A percentile compares a stretch with the other conserved stretches of the same genome.
Conservation (phyloP, 1,284 basidiomycete species). For the Cutaneotrichosporon dermatis region DNA sequence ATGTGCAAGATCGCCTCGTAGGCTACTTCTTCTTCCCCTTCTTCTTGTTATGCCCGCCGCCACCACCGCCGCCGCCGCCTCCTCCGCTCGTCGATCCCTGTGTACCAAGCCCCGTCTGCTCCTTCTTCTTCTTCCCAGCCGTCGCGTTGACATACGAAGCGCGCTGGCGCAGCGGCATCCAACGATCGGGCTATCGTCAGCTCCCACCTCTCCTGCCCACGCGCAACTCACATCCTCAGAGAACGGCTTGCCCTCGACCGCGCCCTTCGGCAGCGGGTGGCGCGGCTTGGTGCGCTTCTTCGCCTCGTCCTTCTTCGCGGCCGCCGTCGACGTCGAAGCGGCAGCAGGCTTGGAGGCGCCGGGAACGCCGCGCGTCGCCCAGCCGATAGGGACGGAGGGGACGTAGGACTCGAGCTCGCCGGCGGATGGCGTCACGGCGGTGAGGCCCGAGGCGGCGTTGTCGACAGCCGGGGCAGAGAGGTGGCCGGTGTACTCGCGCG, state of each 20-base stretch:
- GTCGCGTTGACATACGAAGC: conserved; percentile 30
- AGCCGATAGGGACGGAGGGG: conserved; percentile 39
- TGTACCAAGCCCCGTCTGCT: conserved; percentile 22
- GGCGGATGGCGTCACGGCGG: conserved; percentile 21
- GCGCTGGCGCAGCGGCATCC: conserved; percentile 45
- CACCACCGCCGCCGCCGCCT: conserved; percentile 7
- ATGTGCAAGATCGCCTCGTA: background rate
- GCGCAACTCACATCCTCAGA: conserved; percentile 42
- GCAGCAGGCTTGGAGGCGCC: conserved; percentile 1
- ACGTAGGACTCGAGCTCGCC: conserved; percentile 39
- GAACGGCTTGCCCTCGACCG: conserved; percentile 25
- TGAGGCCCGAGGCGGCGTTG: conserved; percentile 7
- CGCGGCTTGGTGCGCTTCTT: conserved; percentile 30
- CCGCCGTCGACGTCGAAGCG: conserved; percentile 11
- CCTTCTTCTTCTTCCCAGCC: conserved; percentile 48
- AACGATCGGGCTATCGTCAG: conserved; percentile 42
- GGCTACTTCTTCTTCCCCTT: conserved; percentile 21
- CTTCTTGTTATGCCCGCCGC: conserved; percentile 15
- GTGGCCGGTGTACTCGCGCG: conserved; percentile 59
- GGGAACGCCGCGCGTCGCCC: conserved; percentile 23
- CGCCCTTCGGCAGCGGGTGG: conserved; percentile 46
- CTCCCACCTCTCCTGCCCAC: background rate
- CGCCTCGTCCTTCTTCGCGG: conserved; percentile 7
- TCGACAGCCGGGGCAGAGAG: conserved; percentile 26
- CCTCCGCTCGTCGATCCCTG: conserved; percentile 8